Base-by-base conservation (phyloP, 176 grass and related monocot species). In the Phoenix roebelenii region DNA sequence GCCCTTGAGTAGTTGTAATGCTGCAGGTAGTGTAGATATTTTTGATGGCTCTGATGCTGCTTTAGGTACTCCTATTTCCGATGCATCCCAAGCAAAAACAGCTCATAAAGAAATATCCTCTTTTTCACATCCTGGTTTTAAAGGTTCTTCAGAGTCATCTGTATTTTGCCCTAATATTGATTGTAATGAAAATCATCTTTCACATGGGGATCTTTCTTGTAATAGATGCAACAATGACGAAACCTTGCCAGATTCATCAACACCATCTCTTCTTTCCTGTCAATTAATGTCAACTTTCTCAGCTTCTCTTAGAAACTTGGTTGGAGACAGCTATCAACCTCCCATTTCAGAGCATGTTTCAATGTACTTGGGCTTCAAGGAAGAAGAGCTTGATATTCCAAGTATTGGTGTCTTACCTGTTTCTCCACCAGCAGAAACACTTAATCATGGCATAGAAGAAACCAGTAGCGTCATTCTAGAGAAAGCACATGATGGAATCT, bases 31-130 rank as follows among this genome's bases (percentile, higher is more conserved):
- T 26, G 29, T 17, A 51, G 39, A 71, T 29, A 65, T 29, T 44
- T 44, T 44, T 44, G 50, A 53, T 53, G 19, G 24, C 54, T 66
- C 23, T 15, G 4, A 22, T 1, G 22, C 60, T 55, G 26, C 5
- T 52, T 16, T 68, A 55, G 65, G 32, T 55, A 14, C 35, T 68
- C 52, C 52, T 12, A 55, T 56, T 55, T 55, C 5, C 17, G 16
- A 35, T 68, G 18, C 35, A 44, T 44, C 35, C 35, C 35, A 44
- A 10, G 35, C 10, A 44, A 44, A 44, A 44, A 44, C 35, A 44
- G 10, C 35, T 44, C 35, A 44, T 44, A 12, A 14, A 44, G 35
- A 44, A 44, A 44, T 12, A 44, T 44, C 35, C 10, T 44, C 35
- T 44, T 9, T 12, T 14, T 44, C 35, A 14, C 35, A 44, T 44